A percentile compares a stretch with the other conserved stretches of the same genome.
Conservation (phyloP, 2,329 filamentous ascomycete species). For the Aspergillus texensis region DNA sequence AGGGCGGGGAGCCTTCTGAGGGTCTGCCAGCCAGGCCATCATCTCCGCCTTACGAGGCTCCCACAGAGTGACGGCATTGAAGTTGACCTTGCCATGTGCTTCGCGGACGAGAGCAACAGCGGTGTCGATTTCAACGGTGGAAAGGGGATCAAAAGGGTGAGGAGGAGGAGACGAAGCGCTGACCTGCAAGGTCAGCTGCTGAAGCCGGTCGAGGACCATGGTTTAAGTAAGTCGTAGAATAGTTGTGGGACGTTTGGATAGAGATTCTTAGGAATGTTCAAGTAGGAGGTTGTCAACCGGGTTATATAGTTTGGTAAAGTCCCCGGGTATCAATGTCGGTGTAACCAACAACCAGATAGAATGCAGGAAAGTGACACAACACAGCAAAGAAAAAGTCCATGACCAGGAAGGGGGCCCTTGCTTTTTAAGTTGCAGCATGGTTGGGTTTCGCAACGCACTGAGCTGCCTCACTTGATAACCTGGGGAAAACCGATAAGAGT, state of each 20-base stretch:
- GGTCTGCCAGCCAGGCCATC: conserved; percentile 73
- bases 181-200: conserved; percentile 65
- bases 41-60: conserved; percentile 86
- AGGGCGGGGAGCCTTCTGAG: conserved; percentile 64
- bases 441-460: neutral
- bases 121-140: conserved; percentile 70
- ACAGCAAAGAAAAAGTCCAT: neutral
- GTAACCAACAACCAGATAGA: neutral
- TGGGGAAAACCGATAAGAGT: conserved; percentile 3
- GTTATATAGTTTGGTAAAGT: neutral
- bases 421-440: neutral
- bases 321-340: neutral
- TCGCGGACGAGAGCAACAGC: conserved; percentile 70
- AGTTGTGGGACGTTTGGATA: neutral
- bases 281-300: neutral
- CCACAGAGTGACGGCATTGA: conserved; percentile 82
- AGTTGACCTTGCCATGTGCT: conserved; percentile 71
- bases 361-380: neutral
- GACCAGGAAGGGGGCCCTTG: neutral
- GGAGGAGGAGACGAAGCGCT: conserved; percentile 56
- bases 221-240: neutral
- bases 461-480: conserved; percentile 8
- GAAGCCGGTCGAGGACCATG: conserved; percentile 66
- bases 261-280: neutral
- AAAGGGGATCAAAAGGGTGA: conserved; percentile 80